A percentile compares a stretch with the other conserved stretches of the same genome.
phyloP scores from a whole-genome alignment of 208 protist species.

The Trypanosoma mega region DNA sequence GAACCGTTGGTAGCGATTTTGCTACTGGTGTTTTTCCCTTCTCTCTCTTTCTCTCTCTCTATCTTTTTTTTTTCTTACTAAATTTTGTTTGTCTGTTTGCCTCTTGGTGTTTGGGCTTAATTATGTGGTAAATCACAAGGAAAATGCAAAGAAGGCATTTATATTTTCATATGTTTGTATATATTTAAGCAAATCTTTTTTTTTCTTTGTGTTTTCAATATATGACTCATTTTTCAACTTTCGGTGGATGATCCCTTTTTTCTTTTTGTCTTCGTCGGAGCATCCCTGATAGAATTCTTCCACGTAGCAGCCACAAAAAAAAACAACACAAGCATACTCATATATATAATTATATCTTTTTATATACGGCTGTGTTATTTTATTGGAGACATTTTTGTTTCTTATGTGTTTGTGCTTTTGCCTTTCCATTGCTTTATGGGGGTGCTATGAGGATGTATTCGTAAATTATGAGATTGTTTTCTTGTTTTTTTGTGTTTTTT shows the following conservation, averaged over 20 bases:
- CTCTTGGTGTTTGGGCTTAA: background rate
- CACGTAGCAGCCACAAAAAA: too few species aligned
- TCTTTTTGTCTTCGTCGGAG: too few species aligned
- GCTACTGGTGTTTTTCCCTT: slow-evolving; percentile 1
- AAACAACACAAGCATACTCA: too few species aligned
- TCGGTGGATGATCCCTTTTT: too few species aligned
- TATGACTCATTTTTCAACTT: too few species aligned
- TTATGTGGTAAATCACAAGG: too few species aligned
- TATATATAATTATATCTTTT: slow-evolving; percentile 1
- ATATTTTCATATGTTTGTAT: too few species aligned
- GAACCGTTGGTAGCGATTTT: slow-evolving; percentile 12
- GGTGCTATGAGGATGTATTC: too few species aligned
- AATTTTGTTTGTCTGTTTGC: background rate
- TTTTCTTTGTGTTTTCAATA: too few species aligned
- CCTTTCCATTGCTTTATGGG: background rate
- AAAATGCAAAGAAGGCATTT: too few species aligned
- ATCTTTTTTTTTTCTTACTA: slow-evolving; percentile 14
- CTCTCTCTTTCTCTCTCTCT: slow-evolving; percentile 1
- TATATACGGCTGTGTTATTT: slow-evolving; percentile 1
- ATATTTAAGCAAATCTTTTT: too few species aligned
- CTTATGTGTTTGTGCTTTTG: background rate
- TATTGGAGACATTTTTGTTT: background rate
- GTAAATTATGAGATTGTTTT: background rate
- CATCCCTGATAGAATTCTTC: too few species aligned
- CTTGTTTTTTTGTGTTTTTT: slow-evolving; percentile 1